Evolutionary conservation across 768 basidiomycete species (phyloP), one percentile per base, ranked within the genome.

Genomic region (Fomitopsis pulvina): DNA sequence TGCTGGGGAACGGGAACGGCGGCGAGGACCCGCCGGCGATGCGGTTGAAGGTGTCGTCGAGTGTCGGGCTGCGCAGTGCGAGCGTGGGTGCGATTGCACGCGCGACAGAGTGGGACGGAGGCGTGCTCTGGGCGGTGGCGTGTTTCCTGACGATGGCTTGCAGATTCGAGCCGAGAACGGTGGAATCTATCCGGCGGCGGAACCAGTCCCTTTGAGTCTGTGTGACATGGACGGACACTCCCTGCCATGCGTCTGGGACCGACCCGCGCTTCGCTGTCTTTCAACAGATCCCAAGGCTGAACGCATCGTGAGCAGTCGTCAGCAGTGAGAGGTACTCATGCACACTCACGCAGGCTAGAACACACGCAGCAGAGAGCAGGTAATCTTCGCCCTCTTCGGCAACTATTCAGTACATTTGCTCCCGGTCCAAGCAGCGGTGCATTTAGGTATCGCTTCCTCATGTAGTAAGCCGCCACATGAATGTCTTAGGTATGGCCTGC

Each of bases 401-500:
- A 45, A 53, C 90, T 78, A 28, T 92, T 87, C 57, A 97, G 68
- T 29, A 97, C 87, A 63, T 90, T 92, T 39, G 93, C 88, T 38
- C 93, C 92, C 10, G 95, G 67, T 14, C 89, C 95, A 20, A 95
- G 67, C 30, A 97, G 70, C 3, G 85, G 88, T 0, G 95, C 91
- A 8, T 75, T 68, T 2, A 94, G 94, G 58, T 84, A 94, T 52
- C 65, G 63, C 43, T 78, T 66, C 2, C 81, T 73, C 46, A 97
- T 79, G 68, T 88, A 87, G 56, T 85, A 73, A 43, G 95, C 63
- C 1, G 90, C 87, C 53, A 80, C 79, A 25, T 92, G 83, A 28
- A 93, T 73, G 68, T 99, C 95, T 55, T 93, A 83, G 8, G 94
- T 97, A 54, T 90, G 79, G 26, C 85, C 89, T 14, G 90, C 92